A percentile compares a stretch with the other conserved stretches of the same genome.
Conservation (phyloP, 2,329 filamentous ascomycete species). For the Diaporthe sp. region DNA sequence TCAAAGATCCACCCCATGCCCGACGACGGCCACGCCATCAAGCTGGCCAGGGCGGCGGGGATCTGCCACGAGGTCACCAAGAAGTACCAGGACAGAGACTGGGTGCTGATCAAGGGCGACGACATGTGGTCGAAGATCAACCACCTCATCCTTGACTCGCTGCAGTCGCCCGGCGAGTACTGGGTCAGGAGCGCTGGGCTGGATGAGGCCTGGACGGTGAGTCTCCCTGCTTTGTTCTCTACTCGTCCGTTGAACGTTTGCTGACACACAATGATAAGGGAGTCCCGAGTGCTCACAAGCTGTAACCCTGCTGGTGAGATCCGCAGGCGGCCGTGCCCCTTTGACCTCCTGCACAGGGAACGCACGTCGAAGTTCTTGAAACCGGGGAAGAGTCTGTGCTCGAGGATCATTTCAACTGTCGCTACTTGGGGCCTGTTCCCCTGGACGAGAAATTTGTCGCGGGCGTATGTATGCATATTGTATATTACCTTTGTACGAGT, state of each 20-base stretch:
- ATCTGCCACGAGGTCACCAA: slow-evolving; percentile 70
- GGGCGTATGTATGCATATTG: background rate
- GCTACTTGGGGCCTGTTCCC: background rate
- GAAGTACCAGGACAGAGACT: slow-evolving; percentile 60
- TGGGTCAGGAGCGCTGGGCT: slow-evolving; percentile 77
- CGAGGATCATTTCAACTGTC: background rate
- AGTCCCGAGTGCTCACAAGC: slow-evolving; percentile 10
- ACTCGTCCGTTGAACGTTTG: background rate
- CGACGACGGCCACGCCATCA: slow-evolving; percentile 88
- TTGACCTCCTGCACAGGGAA: background rate
- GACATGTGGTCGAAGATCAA: slow-evolving; percentile 73
- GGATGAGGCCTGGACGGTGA: slow-evolving; percentile 73
- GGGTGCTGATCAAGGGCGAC: slow-evolving; percentile 67
- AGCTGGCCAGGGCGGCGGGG: slow-evolving; percentile 79
- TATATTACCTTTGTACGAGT: background rate
- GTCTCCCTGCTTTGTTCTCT: slow-evolving; percentile 18
- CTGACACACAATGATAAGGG: slow-evolving; percentile 26
- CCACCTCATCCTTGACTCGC: slow-evolving; percentile 74
- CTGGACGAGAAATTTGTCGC: background rate
- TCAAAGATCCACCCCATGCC: slow-evolving; percentile 61
- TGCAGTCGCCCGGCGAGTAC: slow-evolving; percentile 63
- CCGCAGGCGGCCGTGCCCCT: background rate
- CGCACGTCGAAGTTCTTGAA: background rate
- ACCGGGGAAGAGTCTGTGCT: background rate
- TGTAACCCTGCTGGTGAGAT: background rate